A percentile compares a stretch with the other conserved stretches of the same genome.
Evolutionary conservation across 2,329 filamentous ascomycete genomes (phyloP).

Genomic region (Monilinia polystroma): DNA sequence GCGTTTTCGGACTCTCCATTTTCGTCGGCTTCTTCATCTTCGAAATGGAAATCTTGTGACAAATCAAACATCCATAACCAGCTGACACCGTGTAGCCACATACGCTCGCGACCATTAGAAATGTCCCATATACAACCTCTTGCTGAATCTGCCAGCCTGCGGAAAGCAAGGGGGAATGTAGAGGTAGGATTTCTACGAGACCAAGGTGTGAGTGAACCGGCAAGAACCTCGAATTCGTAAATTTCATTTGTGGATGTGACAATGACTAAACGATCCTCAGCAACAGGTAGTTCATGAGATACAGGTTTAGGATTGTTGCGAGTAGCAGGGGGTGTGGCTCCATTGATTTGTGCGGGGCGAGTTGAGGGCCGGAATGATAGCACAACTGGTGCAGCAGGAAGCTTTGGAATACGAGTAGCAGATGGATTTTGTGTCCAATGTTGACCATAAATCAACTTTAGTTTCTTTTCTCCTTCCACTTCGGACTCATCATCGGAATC

Average conservation of each 20-base stretch:
- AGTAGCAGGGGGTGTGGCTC: conserved; percentile 42
- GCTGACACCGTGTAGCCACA: conserved; percentile 84
- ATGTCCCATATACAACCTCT: conserved; percentile 86
- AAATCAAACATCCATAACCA: conserved; percentile 95
- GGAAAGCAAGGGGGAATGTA: conserved; percentile 71
- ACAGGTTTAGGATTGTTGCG: conserved; percentile 36
- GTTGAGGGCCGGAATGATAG: conserved; percentile 62
- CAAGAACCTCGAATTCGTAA: conserved; percentile 75
- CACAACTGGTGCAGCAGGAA: conserved; percentile 63
- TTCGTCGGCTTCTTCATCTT: conserved; percentile 29
- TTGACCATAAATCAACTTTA: conserved; percentile 55
- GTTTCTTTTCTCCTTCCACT: conserved; percentile 50
- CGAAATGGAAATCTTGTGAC: conserved; percentile 54
- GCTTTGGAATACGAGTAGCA: conserved; percentile 65
- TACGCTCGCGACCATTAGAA: conserved; percentile 52
- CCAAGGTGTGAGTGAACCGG: conserved; percentile 79
- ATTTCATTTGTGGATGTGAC: conserved; percentile 66
- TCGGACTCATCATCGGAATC: conserved; percentile 43
- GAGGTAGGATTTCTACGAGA: conserved; percentile 77
- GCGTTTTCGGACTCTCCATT: conserved; percentile 23
- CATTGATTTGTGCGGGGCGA: conserved; percentile 41
- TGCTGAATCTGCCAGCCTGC: conserved; percentile 71
- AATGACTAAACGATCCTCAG: conserved; percentile 56
- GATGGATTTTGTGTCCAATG: conserved; percentile 75
- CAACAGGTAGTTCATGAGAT: conserved; percentile 53